Base-by-base conservation (phyloP, 78 protist species). In the Tieghemostelium lacteum region DNA sequence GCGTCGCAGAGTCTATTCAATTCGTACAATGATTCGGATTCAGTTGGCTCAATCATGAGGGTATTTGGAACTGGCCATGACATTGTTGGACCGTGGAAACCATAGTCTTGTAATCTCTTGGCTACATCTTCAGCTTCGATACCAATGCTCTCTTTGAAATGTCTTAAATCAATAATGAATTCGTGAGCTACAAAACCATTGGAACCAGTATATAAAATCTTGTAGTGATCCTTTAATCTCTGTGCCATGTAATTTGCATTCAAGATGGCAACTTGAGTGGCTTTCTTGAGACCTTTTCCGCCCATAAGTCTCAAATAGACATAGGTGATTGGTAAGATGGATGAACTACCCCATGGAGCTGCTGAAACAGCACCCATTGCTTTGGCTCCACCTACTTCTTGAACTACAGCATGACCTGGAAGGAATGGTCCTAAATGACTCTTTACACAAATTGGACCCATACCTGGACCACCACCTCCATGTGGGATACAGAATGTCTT, bases 401-500 rank as follows among this genome's bases (percentile, higher is more conserved):
- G 85, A 19, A 73, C 75, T 3, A 73, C 83, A 29, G 88, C 57
- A 78, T 87, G 93, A 50, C 93, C 97, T 19, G 95, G 86, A n/a
- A 97, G 93, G 97, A 75, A 96, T 24, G 97, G 98, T 3, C 88
- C 85, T 39, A 97, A 87, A 69, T 96, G 96, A 54, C 52, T n/a
- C 55, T 20, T 54, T 20, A 97, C 98, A 22, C 99, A 96, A 63
- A 98, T 98, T 65, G 99, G 99, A 33, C 99, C 99, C 98, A 97
- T 95, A 60, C 99, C 99, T 20, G 99, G 99, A 36, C 99, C 99
- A 36, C 99, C 99, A 45, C 99, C 99, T 67, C 99, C 99, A 87
- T 98, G 99, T 22, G 99, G 99, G 69, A 98, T 98, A 92, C 97
- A 93, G 94, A 98, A 97, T 39, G 99, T 98, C 95, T 98, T 98